A percentile compares a stretch with the other conserved stretches of the same genome.
phyloP scores from a whole-genome alignment of 352 stramenopile genomes.

The Globisporangium camurandrum region DNA sequence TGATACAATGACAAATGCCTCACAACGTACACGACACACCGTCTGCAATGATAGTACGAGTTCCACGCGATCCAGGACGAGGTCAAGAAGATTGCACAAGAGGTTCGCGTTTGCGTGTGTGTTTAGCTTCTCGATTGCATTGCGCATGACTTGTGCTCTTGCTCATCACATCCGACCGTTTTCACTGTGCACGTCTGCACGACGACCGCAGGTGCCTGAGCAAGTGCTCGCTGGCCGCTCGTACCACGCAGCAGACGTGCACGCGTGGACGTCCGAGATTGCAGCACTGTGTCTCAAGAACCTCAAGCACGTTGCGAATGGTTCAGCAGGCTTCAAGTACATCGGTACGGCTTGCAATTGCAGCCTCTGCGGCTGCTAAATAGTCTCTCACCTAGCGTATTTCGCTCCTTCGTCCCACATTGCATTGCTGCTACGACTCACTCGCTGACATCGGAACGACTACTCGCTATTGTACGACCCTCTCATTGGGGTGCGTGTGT shows the following conservation, averaged over 20 bases:
- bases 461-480: not conserved
- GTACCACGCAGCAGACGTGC: constrained; percentile 79
- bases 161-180: not conserved
- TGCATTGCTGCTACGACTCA: too few relatives aligned
- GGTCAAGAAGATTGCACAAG: constrained; percentile 79
- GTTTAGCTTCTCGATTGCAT: not conserved
- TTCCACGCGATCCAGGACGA: constrained; percentile 83
- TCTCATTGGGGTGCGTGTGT: too few relatives aligned
- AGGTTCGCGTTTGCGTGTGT: constrained; percentile 25
- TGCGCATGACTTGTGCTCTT: not conserved
- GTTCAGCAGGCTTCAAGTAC: constrained; percentile 85
- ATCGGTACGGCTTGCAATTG: constrained; percentile 41
- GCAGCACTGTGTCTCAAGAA: constrained; percentile 74
- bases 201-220: constrained; percentile 48
- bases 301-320: constrained; percentile 77
- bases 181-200: not conserved
- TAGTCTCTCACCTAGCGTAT: not conserved
- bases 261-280: constrained; percentile 73
- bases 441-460: not conserved
- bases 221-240: constrained; percentile 49
- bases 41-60: constrained; percentile 41
- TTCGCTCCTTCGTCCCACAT: not conserved
- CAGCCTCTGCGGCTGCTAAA: not conserved
- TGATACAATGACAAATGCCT: not conserved
- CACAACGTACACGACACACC: not conserved